Evolutionary conservation across 1,284 basidiomycete species (phyloP), one percentile per base, ranked within the genome.

Genomic region (Fistulinella cinereoalba): DNA sequence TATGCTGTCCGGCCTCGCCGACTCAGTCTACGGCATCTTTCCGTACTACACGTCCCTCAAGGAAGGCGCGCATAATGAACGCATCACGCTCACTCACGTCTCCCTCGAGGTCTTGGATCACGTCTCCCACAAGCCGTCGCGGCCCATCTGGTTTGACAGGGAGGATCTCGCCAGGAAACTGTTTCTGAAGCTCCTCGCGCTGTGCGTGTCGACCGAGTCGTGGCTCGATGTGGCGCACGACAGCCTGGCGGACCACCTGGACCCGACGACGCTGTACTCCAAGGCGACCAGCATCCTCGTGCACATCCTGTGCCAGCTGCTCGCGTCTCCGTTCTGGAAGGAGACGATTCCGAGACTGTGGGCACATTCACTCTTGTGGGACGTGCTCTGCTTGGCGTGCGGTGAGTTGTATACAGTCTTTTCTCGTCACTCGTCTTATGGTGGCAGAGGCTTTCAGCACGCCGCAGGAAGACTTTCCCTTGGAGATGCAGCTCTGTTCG

Each of bases 61-160:
- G 21, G 56, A 69, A 21, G 85, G 82, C 80, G 71, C 73, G 8
- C 68, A 80, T 52, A 72, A 77, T 53, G 82, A 85, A 57, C 80
- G 78, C 53, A 68, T 81, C 43, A 72, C 69, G 42, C 65, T 85
- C 46, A 75, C 75, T 2, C 74, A 80, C 27, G 62, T 73, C 15
- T 73, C 77, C 8, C 65, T 87, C 41, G 72, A 79, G 23, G 67
- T 83, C 43, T 68, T 85, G 41, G 67, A 71, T 51, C 69, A 72
- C 41, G 73, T 77, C 24, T 69, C 76, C 7, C 60, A 62, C 52
- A 71, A 71, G 31, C n/a, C n/a, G n/a, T 74, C 79, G 19, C 74
- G 77, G 25, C 74, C 71, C 12, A 64, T 85, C 19, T 81, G 77
- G 55, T 58, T 66, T 28, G 69, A 67, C n/a, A 58, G 71, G 8